Conservation (phyloP, 129 eudicot genomes). For the Arctium lappa region DNA sequence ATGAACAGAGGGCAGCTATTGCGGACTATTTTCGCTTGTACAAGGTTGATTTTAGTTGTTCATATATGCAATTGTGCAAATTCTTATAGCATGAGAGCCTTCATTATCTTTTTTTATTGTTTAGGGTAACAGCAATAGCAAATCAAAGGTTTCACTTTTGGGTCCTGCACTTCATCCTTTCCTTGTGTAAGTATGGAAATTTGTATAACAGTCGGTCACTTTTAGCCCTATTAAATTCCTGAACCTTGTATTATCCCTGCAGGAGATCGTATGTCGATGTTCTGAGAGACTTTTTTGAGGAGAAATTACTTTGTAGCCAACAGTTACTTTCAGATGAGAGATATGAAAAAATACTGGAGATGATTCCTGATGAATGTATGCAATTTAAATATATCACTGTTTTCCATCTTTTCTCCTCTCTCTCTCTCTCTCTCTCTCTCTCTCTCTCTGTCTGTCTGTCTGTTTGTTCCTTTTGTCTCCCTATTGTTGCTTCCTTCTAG, state of each 20-base stretch:
- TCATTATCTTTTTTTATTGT: background rate
- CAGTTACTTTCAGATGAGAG: slow-evolving; percentile 69
- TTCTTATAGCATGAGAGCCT: background rate
- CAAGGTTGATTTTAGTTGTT: slow-evolving; percentile 48
- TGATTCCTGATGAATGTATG: slow-evolving; percentile 91
- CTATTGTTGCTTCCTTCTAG: background rate
- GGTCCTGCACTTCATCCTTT: slow-evolving; percentile 70
- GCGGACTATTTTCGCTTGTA: slow-evolving; percentile 86
- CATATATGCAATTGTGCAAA: background rate
- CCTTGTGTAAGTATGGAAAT: slow-evolving; percentile 48
- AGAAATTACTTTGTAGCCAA: slow-evolving; percentile 57
- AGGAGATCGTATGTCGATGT: slow-evolving; percentile 85
- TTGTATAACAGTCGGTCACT: background rate
- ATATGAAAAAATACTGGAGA: slow-evolving; percentile 77
- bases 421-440: background rate
- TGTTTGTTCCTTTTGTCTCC: background rate
- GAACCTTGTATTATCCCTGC: slow-evolving; percentile 22
- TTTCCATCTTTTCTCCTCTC: background rate
- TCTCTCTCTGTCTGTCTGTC: background rate
- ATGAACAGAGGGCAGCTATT: slow-evolving; percentile 82
- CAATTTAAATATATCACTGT: background rate
- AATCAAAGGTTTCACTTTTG: slow-evolving; percentile 51
- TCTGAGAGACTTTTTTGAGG: slow-evolving; percentile 66
- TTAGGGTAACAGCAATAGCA: slow-evolving; percentile 79
- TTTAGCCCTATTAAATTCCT: background rate